Evolutionary conservation across 257 asterid genomes (phyloP).

Genomic region (Ilex asprella): DNA sequence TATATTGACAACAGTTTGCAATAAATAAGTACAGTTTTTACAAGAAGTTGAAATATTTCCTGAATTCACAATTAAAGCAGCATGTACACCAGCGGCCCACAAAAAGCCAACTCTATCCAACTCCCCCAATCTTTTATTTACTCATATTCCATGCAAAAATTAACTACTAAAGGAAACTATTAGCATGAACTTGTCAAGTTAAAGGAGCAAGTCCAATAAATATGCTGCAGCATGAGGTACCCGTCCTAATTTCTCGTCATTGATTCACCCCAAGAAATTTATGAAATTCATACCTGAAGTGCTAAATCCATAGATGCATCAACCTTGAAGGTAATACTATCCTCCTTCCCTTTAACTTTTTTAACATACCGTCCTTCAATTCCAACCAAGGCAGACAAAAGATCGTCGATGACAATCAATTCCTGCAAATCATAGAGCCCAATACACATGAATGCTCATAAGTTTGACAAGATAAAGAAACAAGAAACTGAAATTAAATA

Average conservation of each 20-base stretch:
- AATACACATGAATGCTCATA: background rate
- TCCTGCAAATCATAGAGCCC: constrained; percentile 47
- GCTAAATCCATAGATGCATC: constrained; percentile 95
- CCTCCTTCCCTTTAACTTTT: constrained; percentile 54
- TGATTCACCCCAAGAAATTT: background rate
- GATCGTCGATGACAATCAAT: constrained; percentile 80
- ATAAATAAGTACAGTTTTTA: too few species aligned
- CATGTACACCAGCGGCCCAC: background rate
- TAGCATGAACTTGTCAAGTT: background rate
- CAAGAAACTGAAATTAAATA: too few species aligned
- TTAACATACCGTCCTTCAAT: constrained; percentile 82
- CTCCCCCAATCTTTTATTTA: too few species aligned
- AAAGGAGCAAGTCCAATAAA: background rate
- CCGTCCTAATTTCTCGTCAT: background rate
- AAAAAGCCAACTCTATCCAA: background rate
- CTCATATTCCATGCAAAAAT: background rate
- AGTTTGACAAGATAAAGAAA: background rate
- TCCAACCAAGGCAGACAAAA: constrained; percentile 75
- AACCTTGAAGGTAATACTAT: constrained; percentile 48
- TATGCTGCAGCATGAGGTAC: background rate
- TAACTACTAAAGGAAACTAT: too few species aligned
- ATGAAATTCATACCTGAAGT: constrained; percentile 60
- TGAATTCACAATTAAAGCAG: background rate
- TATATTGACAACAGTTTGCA: too few species aligned
- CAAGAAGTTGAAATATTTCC: too few species aligned